A percentile compares a stretch with the other conserved stretches of the same genome.
These are phyloP conservation scores for Aspergillus spinulosporus DNA, from an alignment of 2,329 filamentous ascomycete species.

Conservation along the genomic window DNA sequence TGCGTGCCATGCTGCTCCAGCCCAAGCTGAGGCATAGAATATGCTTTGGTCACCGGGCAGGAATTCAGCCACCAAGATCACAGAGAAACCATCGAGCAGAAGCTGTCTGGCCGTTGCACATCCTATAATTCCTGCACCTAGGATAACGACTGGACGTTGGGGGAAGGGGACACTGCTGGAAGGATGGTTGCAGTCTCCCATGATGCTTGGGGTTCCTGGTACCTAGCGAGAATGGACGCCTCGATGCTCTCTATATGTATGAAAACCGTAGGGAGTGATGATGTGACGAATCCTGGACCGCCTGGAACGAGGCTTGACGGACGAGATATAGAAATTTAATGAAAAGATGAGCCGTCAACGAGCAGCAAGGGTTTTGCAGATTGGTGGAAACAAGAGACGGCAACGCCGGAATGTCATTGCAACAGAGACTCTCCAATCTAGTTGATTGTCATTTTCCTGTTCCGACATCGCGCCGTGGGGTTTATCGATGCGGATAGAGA, in stretches of 20 bases:
- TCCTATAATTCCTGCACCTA: constrained; percentile 45
- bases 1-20: constrained; percentile 43
- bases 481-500: not conserved
- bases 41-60: constrained; percentile 40
- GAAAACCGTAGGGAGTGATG: too few relatives aligned
- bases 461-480: not conserved
- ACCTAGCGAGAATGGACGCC: not conserved
- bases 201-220: constrained; percentile 8
- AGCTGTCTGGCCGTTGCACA: constrained; percentile 40
- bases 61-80: constrained; percentile 39
- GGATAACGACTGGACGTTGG: constrained; percentile 37
- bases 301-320: not conserved
- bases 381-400: not conserved
- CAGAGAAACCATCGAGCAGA: constrained; percentile 37
- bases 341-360: not conserved
- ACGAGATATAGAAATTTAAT: not conserved
- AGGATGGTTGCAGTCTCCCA: constrained; percentile 23
- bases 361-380: not conserved
- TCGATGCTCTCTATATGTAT: not conserved
- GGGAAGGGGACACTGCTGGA: constrained; percentile 35
- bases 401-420: not conserved
- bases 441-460: not conserved
- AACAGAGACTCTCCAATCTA: not conserved
- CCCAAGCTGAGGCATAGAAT: constrained; percentile 42
- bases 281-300: not conserved